These are phyloP conservation scores for Dichotomopilus funicola DNA, from an alignment of 2,329 filamentous ascomycete species.

Conservation along the genomic window DNA sequence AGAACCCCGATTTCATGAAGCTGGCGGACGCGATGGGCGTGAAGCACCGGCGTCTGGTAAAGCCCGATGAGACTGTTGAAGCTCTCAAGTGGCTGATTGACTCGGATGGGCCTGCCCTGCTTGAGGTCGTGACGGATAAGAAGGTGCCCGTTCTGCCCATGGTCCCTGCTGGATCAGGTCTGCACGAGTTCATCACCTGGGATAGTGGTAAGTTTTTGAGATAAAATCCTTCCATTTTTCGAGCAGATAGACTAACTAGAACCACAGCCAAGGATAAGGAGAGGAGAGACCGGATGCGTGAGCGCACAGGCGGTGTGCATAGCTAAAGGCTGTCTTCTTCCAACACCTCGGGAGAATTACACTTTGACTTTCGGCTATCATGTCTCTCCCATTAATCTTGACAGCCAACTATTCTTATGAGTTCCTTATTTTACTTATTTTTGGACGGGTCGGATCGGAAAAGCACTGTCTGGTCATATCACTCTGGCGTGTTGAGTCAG, in stretches of 20 bases:
- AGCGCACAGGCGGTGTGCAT: conserved; percentile 52
- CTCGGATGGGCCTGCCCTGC: conserved; percentile 80
- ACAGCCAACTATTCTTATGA: neutral
- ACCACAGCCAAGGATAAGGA: conserved; percentile 58
- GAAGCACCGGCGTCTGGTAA: conserved; percentile 62
- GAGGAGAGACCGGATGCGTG: conserved; percentile 59
- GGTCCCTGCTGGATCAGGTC: conserved; percentile 79
- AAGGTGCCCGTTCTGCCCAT: conserved; percentile 95
- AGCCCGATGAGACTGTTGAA: conserved; percentile 70
- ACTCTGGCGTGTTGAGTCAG: neutral
- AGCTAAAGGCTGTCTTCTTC: conserved; percentile 25
- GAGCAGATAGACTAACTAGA: conserved; percentile 30
- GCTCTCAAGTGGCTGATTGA: conserved; percentile 84
- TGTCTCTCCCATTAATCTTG: too few relatives aligned
- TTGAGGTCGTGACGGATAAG: conserved; percentile 88
- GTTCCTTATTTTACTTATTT: neutral
- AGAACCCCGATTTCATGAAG: conserved; percentile 95
- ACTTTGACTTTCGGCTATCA: too few relatives aligned
- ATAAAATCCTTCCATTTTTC: neutral
- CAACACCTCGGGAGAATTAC: too few relatives aligned
- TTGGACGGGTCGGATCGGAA: conserved; percentile 1
- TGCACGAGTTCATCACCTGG: conserved; percentile 91
- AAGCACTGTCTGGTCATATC: neutral
- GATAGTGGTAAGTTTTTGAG: conserved; percentile 57
- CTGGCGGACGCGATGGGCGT: conserved; percentile 87